Evolutionary conservation across 202 grass and related monocot genomes (phyloP).

Genomic region (Miscanthus sacchariflorus): DNA sequence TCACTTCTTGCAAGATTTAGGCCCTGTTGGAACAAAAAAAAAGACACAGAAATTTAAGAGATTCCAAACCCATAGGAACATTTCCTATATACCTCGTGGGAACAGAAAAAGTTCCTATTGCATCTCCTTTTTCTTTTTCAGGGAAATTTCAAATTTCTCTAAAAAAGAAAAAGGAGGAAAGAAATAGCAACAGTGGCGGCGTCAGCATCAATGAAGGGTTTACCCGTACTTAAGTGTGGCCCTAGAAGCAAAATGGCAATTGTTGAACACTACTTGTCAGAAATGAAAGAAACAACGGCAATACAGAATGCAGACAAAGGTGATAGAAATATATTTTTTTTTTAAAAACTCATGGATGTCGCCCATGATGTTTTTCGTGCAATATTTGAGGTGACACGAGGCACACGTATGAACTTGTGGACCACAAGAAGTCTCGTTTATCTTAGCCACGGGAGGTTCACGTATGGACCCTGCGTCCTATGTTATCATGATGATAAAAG

Average conservation of each 20-base stretch:
- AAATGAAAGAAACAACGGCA: not conserved
- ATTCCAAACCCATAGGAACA: too few relatives aligned
- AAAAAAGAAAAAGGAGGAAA: not conserved
- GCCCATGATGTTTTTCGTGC: not conserved
- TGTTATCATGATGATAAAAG: slow-evolving; percentile 23
- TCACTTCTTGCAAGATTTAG: not conserved
- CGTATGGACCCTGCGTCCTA: slow-evolving; percentile 29
- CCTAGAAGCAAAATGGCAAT: not conserved
- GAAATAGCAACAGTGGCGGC: not conserved
- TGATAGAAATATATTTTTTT: not conserved
- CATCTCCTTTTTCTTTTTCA: too few relatives aligned
- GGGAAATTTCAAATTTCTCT: not conserved
- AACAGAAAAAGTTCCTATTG: too few relatives aligned
- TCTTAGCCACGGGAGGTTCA: not conserved
- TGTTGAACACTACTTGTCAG: not conserved
- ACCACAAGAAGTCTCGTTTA: slow-evolving; percentile 19
- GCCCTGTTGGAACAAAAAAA: too few relatives aligned
- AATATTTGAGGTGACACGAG: slow-evolving; percentile 26
- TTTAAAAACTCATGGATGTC: not conserved
- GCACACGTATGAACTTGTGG: slow-evolving; percentile 36
- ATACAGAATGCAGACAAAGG: not conserved
- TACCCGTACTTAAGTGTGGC: not conserved
- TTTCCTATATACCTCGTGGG: too few relatives aligned
- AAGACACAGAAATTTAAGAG: too few relatives aligned
- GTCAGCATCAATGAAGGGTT: not conserved